Base-by-base conservation (phyloP, 1,139 yeast genomes). In the Cylindricascospora bacillispora region DNA sequence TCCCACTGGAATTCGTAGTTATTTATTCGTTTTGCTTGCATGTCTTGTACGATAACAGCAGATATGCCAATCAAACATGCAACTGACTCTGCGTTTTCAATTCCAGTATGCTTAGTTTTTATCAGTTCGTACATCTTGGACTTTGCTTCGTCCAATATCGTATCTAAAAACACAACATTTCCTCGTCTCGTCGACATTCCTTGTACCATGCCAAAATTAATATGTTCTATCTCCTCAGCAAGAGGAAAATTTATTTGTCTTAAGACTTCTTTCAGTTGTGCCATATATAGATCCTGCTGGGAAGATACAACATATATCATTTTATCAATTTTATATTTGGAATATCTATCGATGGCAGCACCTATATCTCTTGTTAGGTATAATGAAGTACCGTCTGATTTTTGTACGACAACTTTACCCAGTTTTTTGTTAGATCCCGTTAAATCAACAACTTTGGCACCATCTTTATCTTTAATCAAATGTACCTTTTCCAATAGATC, bases 141-240 rank as follows among this genome's bases (percentile, higher is more conserved):
- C 63, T 81, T 81, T 38, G 95, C 86, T 58, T 85, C 95, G 59
- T 89, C 93, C 47, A 92, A 67, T 45, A 92, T 92, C 52, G 74
- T 79, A 59, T 89, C 95, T 52, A 92, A 69, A 67, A 92, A 92
- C 10, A 92, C 98, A 39, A 92, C 99, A 23, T 95, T 92, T 45
- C 99, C 99, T 62, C 77, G 82, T 66, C 99, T 78, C 36, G 98
- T 89, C 19, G 94, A 80, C 99, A 92, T 92, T 47, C 99, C 98
- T 54, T 74, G 81, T 32, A 92, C 98, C 93, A 92, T 79, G 59
- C 99, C 99, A 49, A 85, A 92, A 62, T 81, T 89, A 47, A 92
- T 71, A 57, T 86, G 97, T 45, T 67, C 68, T 48, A 89, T 64
- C 35, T 66, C 67, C 43, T 70, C 63, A 27, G 95, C 85, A 95